phyloP scores from a whole-genome alignment of 2,329 filamentous ascomycete species.

The Fusarium coicis region DNA sequence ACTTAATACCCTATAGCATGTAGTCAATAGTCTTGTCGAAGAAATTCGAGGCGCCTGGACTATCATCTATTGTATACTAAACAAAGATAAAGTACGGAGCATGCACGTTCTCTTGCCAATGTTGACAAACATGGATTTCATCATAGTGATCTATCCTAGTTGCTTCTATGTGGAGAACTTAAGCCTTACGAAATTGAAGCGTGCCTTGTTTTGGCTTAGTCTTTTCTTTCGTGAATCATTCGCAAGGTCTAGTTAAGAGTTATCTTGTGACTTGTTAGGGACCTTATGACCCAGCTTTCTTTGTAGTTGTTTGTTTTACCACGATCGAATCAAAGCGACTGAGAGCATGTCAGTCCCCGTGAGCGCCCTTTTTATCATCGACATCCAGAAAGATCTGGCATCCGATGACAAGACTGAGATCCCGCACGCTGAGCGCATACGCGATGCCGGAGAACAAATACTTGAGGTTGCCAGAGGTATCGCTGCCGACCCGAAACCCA shows the following conservation, averaged over 20 bases:
- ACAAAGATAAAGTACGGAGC: background rate
- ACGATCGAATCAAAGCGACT: background rate
- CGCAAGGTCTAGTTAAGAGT: background rate
- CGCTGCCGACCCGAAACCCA: background rate
- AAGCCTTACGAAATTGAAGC: background rate
- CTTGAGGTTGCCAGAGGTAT: background rate
- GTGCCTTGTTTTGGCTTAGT: slow-evolving; percentile 1
- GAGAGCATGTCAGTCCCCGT: background rate
- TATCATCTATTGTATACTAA: slow-evolving; percentile 28
- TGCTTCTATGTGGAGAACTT: background rate
- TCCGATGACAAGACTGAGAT: slow-evolving; percentile 9
- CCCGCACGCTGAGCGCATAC: slow-evolving; percentile 8
- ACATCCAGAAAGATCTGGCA: slow-evolving; percentile 23
- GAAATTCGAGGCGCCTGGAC: background rate
- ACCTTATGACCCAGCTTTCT: background rate
- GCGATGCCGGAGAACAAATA: slow-evolving; percentile 1
- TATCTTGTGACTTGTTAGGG: background rate
- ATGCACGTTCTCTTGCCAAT: background rate
- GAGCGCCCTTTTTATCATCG: slow-evolving; percentile 24
- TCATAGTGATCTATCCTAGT: background rate
- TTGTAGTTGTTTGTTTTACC: background rate
- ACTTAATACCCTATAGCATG: slow-evolving; percentile 32
- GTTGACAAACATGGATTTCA: background rate
- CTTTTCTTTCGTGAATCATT: background rate
- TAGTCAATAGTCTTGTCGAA: slow-evolving; percentile 8